Evolutionary conservation across 176 grass and related monocot genomes (phyloP).

Genomic region (maize (Zea mays)): DNA sequence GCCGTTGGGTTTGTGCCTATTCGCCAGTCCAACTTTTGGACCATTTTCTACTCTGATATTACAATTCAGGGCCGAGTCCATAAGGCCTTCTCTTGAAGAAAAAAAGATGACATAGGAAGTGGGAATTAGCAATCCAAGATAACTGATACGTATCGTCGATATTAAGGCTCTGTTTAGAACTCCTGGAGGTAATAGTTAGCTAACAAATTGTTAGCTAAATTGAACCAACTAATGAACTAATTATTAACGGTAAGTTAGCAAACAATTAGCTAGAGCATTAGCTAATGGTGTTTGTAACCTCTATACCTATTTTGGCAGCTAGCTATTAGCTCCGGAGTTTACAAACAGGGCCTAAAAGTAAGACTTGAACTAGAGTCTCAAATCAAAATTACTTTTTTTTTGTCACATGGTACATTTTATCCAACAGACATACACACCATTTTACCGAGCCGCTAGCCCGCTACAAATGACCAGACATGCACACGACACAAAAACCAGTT

Average conservation of each 20-base stretch:
- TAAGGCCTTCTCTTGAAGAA: too few relatives aligned
- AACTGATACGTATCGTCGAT: neutral
- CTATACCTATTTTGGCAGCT: too few relatives aligned
- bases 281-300: too few relatives aligned
- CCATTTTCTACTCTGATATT: too few relatives aligned
- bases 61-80: too few relatives aligned
- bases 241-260: too few relatives aligned
- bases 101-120: neutral
- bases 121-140: neutral
- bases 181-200: too few relatives aligned
- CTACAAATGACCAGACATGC: neutral
- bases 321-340: too few relatives aligned
- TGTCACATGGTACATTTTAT: neutral
- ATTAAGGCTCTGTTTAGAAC: too few relatives aligned
- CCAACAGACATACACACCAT: neutral
- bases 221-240: too few relatives aligned
- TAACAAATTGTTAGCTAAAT: too few relatives aligned
- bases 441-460: neutral
- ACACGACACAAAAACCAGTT: neutral
- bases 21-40: neutral
- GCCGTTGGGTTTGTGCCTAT: neutral
- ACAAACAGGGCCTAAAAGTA: neutral
- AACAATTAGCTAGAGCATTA: too few relatives aligned
- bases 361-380: neutral
- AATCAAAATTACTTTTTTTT: neutral